Conservation (phyloP, 768 basidiomycete species). For the Podaxis sp. region DNA sequence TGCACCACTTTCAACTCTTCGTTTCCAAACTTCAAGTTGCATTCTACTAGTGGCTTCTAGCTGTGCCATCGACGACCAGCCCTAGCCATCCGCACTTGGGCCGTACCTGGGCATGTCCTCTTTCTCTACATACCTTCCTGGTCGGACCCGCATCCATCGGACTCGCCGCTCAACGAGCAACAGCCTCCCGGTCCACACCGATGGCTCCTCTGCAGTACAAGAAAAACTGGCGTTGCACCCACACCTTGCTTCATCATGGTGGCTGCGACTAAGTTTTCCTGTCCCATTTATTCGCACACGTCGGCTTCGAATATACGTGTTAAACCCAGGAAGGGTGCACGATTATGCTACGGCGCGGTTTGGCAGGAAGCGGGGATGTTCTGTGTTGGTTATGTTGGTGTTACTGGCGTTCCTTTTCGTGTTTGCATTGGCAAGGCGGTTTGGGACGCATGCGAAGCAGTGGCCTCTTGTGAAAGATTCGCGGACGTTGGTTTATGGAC, state of each 20-base stretch:
- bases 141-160: constrained; percentile 46
- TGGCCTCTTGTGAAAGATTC: constrained; percentile 46
- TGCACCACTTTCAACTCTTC: not conserved
- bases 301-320: constrained; percentile 55
- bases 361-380: constrained; percentile 55
- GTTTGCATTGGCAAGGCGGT: constrained; percentile 62
- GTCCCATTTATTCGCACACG: constrained; percentile 61
- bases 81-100: not conserved
- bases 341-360: constrained; percentile 55
- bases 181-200: constrained; percentile 33
- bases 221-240: constrained; percentile 55
- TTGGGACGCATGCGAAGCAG: constrained; percentile 58
- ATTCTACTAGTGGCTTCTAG: not conserved
- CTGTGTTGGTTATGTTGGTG: constrained; percentile 50
- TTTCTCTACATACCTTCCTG: constrained; percentile 46
- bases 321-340: constrained; percentile 62
- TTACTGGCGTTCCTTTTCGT: constrained; percentile 48
- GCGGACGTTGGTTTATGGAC: constrained; percentile 68
- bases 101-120: constrained; percentile 41
- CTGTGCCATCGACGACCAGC: not conserved
- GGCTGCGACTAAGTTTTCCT: constrained; percentile 55
- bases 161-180: constrained; percentile 28
- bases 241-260: constrained; percentile 48
- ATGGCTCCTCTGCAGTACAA: constrained; percentile 53
- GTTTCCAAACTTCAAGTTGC: not conserved